These are phyloP conservation scores for Tetrahymena thermophila DNA, from an alignment of 73 alveolate genomes.

Conservation along the genomic window DNA sequence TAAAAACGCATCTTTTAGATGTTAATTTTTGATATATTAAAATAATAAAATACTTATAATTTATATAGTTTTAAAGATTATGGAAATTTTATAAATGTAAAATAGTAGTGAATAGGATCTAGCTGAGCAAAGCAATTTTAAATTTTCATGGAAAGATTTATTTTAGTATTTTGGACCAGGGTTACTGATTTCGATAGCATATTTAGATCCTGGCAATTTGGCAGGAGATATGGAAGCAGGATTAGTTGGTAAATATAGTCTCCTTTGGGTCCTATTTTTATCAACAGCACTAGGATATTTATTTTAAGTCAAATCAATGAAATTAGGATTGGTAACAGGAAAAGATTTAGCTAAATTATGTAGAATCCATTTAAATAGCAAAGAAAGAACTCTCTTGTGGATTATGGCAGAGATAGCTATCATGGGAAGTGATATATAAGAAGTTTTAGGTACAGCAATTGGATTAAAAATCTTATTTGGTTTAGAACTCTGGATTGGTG, in stretches of 20 bases:
- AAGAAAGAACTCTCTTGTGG: conserved; percentile 49
- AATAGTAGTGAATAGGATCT: neutral
- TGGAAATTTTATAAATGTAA: neutral
- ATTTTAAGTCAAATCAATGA: conserved; percentile 53
- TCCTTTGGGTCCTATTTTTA: conserved; percentile 54
- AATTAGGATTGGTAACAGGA: conserved; percentile 66
- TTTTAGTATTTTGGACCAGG: conserved; percentile 67
- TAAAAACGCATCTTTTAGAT: no score
- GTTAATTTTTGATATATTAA: no score
- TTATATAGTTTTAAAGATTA: no score
- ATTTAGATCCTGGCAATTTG: conserved; percentile 68
- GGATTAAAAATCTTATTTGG: conserved; percentile 45
- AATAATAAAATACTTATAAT: no score
- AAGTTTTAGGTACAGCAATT: conserved; percentile 68
- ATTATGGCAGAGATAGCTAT: conserved; percentile 75
- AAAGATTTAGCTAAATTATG: conserved; percentile 58
- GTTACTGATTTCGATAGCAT: conserved; percentile 61
- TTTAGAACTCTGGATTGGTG: conserved; percentile 39
- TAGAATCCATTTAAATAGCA: conserved; percentile 49
- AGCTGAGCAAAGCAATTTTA: neutral
- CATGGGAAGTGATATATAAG: conserved; percentile 74
- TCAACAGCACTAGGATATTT: conserved; percentile 55
- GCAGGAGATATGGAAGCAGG: conserved; percentile 1
- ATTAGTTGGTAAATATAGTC: conserved; percentile 52
- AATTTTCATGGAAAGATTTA: conserved; percentile 20